phyloP scores from a whole-genome alignment of 108 stramenopile species.

The Cyclotella kingstonii region DNA sequence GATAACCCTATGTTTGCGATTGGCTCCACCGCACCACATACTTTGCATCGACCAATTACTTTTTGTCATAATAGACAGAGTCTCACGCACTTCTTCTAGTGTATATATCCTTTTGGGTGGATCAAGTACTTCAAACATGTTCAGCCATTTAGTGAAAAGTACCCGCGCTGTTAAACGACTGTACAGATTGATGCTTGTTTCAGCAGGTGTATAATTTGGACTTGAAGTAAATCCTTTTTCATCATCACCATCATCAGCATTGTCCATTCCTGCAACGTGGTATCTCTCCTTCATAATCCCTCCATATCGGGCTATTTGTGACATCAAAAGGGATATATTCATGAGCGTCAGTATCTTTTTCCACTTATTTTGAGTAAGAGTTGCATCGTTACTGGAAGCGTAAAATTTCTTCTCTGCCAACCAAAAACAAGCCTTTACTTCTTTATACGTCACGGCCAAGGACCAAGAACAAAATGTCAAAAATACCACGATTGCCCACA shows the following conservation, averaged over 20 bases:
- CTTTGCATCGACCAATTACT: constrained; percentile 50
- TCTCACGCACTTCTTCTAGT: constrained; percentile 51
- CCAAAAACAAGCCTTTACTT: constrained; percentile 48
- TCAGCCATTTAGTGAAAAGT: background rate
- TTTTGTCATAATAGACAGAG: constrained; percentile 55
- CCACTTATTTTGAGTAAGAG: constrained; percentile 1
- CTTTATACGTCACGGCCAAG: constrained; percentile 48
- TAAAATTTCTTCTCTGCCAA: constrained; percentile 24
- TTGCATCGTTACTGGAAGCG: background rate
- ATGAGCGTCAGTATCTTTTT: constrained; percentile 16
- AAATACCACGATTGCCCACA: constrained; percentile 34
- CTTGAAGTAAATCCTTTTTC: constrained; percentile 14
- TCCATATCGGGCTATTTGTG: constrained; percentile 25
- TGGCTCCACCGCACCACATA: constrained; percentile 31
- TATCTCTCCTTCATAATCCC: constrained; percentile 27
- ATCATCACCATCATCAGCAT: constrained; percentile 3
- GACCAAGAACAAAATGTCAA: constrained; percentile 31
- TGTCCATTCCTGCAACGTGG: constrained; percentile 34
- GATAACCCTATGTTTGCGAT: constrained; percentile 6
- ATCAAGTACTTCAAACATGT: constrained; percentile 30
- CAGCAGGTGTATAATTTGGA: constrained; percentile 10
- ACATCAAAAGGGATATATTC: constrained; percentile 23
- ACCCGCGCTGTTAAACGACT: constrained; percentile 19
- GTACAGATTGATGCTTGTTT: constrained; percentile 21
- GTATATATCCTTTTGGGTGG: constrained; percentile 45